phyloP scores from a whole-genome alignment of 257 asterid genomes.

The Apocynum venetum region DNA sequence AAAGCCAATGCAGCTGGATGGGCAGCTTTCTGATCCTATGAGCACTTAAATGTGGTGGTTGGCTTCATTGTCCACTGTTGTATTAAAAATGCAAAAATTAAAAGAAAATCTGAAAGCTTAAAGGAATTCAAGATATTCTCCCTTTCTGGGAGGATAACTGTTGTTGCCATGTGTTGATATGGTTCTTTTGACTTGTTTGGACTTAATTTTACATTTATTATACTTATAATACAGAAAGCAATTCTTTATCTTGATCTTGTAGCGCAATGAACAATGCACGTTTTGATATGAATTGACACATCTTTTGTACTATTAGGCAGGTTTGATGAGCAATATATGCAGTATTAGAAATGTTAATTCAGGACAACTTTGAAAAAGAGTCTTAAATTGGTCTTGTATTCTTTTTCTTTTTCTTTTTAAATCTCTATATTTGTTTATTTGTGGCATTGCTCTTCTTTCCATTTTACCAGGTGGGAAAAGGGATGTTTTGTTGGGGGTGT shows the following conservation, averaged over 20 bases:
- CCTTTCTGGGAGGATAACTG: slow-evolving; percentile 16
- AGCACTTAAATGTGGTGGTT: slow-evolving; percentile 9
- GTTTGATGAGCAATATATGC: neutral
- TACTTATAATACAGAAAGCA: slow-evolving; percentile 6
- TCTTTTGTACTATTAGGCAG: neutral
- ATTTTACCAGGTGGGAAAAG: neutral
- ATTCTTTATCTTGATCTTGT: neutral
- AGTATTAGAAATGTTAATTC: neutral
- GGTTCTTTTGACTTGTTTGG: slow-evolving; percentile 13
- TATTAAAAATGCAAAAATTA: slow-evolving; percentile 23
- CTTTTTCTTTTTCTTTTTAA: neutral
- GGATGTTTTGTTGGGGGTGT: neutral
- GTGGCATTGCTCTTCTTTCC: neutral
- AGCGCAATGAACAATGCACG: neutral
- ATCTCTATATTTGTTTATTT: too few relatives aligned
- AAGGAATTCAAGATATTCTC: slow-evolving; percentile 19
- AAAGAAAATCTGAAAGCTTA: slow-evolving; percentile 19
- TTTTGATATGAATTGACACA: neutral
- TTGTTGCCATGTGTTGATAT: slow-evolving; percentile 13
- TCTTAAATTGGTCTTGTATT: neutral
- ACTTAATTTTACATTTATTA: slow-evolving; percentile 7
- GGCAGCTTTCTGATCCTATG: slow-evolving; percentile 78
- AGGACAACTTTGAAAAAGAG: neutral
- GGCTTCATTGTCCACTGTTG: slow-evolving; percentile 39
- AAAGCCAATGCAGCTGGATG: slow-evolving; percentile 86